Percentiles rank a stretch among this genome's conserved stretches.
Conservation (phyloP, 2,329 filamentous ascomycete genomes). For the Pyrenophora seminiperda region DNA sequence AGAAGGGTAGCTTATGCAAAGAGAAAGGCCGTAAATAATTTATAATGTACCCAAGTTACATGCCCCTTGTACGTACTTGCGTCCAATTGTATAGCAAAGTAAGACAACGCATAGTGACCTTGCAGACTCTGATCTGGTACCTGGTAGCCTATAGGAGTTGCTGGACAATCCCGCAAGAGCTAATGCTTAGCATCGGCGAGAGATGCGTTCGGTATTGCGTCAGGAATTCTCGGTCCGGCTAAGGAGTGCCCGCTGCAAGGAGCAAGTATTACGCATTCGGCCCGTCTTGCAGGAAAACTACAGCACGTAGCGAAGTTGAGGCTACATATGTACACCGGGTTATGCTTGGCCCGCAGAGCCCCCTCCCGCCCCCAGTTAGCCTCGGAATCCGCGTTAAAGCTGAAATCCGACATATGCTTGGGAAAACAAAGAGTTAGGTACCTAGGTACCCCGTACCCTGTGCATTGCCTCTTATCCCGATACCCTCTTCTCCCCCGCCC, state of each 20-base stretch:
- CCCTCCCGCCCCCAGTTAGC: background rate
- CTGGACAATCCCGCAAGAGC: background rate
- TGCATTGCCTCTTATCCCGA: background rate
- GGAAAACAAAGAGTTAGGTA: background rate
- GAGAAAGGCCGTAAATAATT: background rate
- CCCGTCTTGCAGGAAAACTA: background rate
- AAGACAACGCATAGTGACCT: background rate
- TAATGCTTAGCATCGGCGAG: constrained; percentile 1
- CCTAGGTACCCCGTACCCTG: too few species aligned
- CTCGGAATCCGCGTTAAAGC: background rate
- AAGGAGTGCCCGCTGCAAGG: background rate
- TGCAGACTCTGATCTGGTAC: background rate
- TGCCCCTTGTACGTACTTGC: background rate
- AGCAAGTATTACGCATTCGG: background rate
- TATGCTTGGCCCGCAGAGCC: background rate
- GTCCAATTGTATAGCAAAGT: background rate
- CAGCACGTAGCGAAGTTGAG: background rate
- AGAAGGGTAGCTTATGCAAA: background rate
- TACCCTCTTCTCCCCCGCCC: background rate
- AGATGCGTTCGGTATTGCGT: background rate
- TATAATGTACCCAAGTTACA: background rate
- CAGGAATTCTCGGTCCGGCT: background rate
- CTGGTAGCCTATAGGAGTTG: background rate
- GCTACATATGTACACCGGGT: too few species aligned
- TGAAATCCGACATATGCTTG: background rate